Base-by-base conservation (phyloP, 768 basidiomycete species). In the Fomitopsis serialis region DNA sequence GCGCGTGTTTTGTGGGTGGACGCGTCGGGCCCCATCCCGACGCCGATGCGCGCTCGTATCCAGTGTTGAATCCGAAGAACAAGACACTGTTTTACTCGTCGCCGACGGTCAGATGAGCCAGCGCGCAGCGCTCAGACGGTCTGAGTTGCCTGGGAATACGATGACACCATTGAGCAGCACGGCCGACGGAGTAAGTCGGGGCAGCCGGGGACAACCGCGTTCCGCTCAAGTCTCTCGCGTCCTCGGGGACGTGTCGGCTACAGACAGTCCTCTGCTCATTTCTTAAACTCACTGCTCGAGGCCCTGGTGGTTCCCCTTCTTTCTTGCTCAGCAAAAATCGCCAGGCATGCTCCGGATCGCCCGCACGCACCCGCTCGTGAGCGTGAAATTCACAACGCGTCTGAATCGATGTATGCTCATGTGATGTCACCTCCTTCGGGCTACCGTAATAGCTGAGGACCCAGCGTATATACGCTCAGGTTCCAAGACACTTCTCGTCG, bases 401-500 rank as follows among this genome's bases (percentile, higher is more conserved):
- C 21, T 29, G 27, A 44, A 37, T 15, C 25, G 47, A 53, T 22
- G 15, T 11, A 19, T 48, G 53, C 63, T 61, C 69, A 70, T 69
- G 68, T 70, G 69, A 70, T 68, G 61, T 37, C 44, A 21, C 46
- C 32, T 47, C 40, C 49, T 43, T 54, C 50, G 25, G 37, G 54
- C 35, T 35, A 13, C 34, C 24, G n/a, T n/a, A n/a, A 8, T 45
- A 60, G 59, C 47, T 57, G 45, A 50, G 50, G 34, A 52, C 58
- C 9, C 61, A 54, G 48, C 48, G 54, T 44, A 42, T 40, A 27
- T 45, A 29, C 24, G 42, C 48, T 8, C 42, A 48, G 10, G 17
- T 34, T 43, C 53, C 50, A 36, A 60, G 67, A 50, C 49, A 60
- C 36, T 68, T 72, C 57, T 70, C 70, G 42, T 53, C 68, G 29